Base-by-base conservation (phyloP, 495 filamentous ascomycete genomes). In the Podospora appendiculata region DNA sequence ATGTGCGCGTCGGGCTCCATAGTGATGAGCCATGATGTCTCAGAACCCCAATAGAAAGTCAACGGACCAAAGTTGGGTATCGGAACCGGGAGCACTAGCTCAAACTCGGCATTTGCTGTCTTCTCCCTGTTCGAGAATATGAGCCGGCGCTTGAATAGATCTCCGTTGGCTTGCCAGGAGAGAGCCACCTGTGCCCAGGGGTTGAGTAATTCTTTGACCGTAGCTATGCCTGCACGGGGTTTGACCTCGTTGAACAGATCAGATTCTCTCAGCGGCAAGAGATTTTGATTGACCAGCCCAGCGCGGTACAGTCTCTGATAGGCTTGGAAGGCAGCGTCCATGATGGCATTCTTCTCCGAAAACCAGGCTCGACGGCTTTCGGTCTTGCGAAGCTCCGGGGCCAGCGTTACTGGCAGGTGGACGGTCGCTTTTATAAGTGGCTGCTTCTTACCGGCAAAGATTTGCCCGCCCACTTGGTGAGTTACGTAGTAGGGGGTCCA, bases 281-380 rank as follows among this genome's bases (percentile, higher is more conserved):
- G 73, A 55, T 95, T 80, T 41, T 95, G 79, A 47, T 90, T 89
- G 17, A 96, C 67, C 18, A 95, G 70, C 0, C 85, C 84, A 40
- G 79, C 83, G 35, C 79, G 52, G 59, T 90, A 82, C 0, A 98
- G 74, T 3, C 75, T 76, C 25, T 77, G 67, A 60, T 92, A 95
- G 11, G 90, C 88, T 58, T 89, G 78, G 48, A 95, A 93, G 0
- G 90, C 88, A 3, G 88, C 85, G 61, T 96, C 93, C 55, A 85
- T 87, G 55, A 73, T 81, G 6, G 93, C 92, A 47, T 76, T 83
- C 39, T 76, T 81, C 63, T 96, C 89, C 1, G 85, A 86, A 6
- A 54, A 62, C 89, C 90, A 96, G 44, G 63, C 53, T 5, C 56
- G 53, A 6, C 59, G 62, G 39, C 88, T 81, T 33, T 68, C 56